Evolutionary conservation across 1,284 basidiomycete genomes (phyloP).

Genomic region (Cutaneotrichosporon spelunceum): DNA sequence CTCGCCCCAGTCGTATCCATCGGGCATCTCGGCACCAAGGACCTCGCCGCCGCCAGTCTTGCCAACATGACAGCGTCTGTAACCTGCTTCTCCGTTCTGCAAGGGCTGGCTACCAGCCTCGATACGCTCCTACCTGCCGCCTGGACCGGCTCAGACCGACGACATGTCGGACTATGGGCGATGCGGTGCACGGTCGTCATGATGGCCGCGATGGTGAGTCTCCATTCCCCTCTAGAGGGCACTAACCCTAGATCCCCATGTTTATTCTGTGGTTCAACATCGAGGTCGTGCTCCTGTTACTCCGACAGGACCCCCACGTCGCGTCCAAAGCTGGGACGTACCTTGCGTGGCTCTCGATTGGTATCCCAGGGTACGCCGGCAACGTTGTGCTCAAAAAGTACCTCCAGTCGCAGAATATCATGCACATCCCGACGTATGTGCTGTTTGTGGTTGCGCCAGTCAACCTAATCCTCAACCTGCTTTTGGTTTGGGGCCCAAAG

Average conservation of each 20-base stretch:
- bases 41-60: slow-evolving; percentile 64
- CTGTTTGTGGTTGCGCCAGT: slow-evolving; percentile 79
- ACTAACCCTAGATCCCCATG: slow-evolving; percentile 42
- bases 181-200: slow-evolving; percentile 78
- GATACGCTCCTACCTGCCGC: slow-evolving; percentile 87
- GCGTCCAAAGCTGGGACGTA: slow-evolving; percentile 73
- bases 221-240: slow-evolving; percentile 55
- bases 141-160: slow-evolving; percentile 79
- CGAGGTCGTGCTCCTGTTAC: slow-evolving; percentile 68
- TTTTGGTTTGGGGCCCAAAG: slow-evolving; percentile 82
- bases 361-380: slow-evolving; percentile 74
- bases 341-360: slow-evolving; percentile 71
- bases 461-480: slow-evolving; percentile 77
- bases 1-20: slow-evolving; percentile 64
- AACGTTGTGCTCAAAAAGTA: slow-evolving; percentile 53
- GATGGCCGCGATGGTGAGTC: slow-evolving; percentile 52
- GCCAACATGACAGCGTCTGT: slow-evolving; percentile 40
- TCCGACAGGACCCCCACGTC: slow-evolving; percentile 80
- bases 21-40: slow-evolving; percentile 70
- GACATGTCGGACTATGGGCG: slow-evolving; percentile 83
- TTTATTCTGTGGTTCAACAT: slow-evolving; percentile 68
- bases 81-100: slow-evolving; percentile 68
- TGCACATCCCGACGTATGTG: slow-evolving; percentile 81
- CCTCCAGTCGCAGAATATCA: slow-evolving; percentile 83
- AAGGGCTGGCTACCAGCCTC: slow-evolving; percentile 77